These are phyloP conservation scores for Eutrema japonicum DNA, from an alignment of 345 rosid genomes.

Conservation along the genomic window DNA sequence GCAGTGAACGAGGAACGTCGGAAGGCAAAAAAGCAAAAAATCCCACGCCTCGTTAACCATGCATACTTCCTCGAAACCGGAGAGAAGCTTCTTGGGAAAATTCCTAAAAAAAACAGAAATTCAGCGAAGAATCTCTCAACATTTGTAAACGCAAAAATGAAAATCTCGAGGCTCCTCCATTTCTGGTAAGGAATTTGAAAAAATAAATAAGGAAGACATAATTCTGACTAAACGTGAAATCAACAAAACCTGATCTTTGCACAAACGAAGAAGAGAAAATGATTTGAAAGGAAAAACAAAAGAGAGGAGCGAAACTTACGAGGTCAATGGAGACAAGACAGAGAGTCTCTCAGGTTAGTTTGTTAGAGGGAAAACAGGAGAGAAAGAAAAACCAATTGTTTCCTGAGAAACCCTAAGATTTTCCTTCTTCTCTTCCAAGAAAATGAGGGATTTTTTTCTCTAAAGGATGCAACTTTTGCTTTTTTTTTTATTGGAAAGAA, in stretches of 20 bases:
- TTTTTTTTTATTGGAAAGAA: slow-evolving; percentile 15
- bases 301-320: slow-evolving; percentile 42
- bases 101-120: slow-evolving; percentile 6
- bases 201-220: neutral
- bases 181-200: slow-evolving; percentile 18
- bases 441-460: slow-evolving; percentile 14
- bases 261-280: slow-evolving; percentile 23
- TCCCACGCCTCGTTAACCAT: slow-evolving; percentile 38
- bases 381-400: neutral
- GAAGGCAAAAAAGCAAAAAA: neutral
- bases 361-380: slow-evolving; percentile 20
- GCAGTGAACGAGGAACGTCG: slow-evolving; percentile 23
- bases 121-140: slow-evolving; percentile 26
- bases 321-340: slow-evolving; percentile 44
- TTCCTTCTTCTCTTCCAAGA: slow-evolving; percentile 1
- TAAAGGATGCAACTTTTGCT: slow-evolving; percentile 40
- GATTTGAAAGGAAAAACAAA: neutral
- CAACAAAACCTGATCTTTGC: slow-evolving; percentile 33
- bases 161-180: slow-evolving; percentile 41
- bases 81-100: slow-evolving; percentile 30
- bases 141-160: slow-evolving; percentile 26
- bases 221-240: slow-evolving; percentile 27
- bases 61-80: slow-evolving; percentile 38
- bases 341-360: slow-evolving; percentile 41
- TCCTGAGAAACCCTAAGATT: slow-evolving; percentile 34